Evolutionary conservation across 768 basidiomycete species (phyloP).

Genomic region (Roridomyces roridus): DNA sequence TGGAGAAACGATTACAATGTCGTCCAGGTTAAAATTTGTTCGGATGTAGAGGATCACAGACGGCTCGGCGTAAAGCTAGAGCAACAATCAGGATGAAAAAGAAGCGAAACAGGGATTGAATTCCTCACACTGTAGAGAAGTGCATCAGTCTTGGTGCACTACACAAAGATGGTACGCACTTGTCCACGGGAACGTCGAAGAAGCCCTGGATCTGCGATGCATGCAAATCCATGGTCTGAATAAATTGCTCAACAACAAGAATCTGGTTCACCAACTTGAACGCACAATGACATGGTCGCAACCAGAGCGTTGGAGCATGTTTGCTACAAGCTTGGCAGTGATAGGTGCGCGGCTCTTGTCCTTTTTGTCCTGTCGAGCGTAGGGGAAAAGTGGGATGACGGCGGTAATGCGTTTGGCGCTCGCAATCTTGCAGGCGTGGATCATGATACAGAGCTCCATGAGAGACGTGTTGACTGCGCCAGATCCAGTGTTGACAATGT

Average conservation of each 20-base stretch:
- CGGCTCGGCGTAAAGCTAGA: slow-evolving; percentile 92
- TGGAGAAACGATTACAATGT: slow-evolving; percentile 95
- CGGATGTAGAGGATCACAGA: slow-evolving; percentile 95
- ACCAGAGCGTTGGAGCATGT: slow-evolving; percentile 92
- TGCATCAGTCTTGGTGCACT: background rate
- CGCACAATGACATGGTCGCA: slow-evolving; percentile 97
- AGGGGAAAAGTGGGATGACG: slow-evolving; percentile 97
- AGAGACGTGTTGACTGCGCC: slow-evolving; percentile 89
- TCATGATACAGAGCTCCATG: slow-evolving; percentile 99
- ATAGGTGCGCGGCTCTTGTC: slow-evolving; percentile 99
- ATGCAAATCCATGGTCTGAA: slow-evolving; percentile 96
- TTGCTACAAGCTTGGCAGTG: slow-evolving; percentile 97
- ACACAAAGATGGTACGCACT: slow-evolving; percentile 64
- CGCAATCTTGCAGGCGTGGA: slow-evolving; percentile 99
- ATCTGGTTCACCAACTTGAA: slow-evolving; percentile 24
- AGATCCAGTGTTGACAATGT: slow-evolving; percentile 95
- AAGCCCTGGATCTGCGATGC: slow-evolving; percentile 99
- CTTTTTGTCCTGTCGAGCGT: slow-evolving; percentile 98
- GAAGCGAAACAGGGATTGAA: slow-evolving; percentile 3
- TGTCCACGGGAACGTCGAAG: slow-evolving; percentile 99
- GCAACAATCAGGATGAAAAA: slow-evolving; percentile 28
- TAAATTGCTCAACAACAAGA: background rate
- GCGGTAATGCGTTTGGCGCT: slow-evolving; percentile 97
- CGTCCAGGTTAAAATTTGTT: slow-evolving; percentile 81
- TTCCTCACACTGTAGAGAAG: slow-evolving; percentile 16